A percentile compares a stretch with the other conserved stretches of the same genome.
Conservation (phyloP, 805 yeast species). For the Candida cerambycidarum region DNA sequence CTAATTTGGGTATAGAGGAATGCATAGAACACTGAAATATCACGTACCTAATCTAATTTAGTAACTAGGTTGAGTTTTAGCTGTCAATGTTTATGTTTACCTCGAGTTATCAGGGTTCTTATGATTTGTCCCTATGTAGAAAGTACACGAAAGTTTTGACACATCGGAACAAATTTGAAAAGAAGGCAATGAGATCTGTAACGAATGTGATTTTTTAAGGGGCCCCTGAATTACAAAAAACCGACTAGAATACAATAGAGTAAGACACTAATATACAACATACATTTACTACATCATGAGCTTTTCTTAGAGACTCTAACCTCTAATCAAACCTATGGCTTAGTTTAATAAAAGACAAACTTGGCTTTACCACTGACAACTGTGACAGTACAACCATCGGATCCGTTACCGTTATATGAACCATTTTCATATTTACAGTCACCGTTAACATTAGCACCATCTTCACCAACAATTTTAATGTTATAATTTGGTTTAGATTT, state of each 20-base stretch:
- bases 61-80: too few species aligned
- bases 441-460: constrained; percentile 57
- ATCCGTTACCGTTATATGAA: constrained; percentile 57
- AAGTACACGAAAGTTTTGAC: constrained; percentile 2
- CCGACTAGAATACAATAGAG: neutral
- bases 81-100: constrained; percentile 3
- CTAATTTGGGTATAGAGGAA: too few species aligned
- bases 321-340: neutral
- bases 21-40: too few species aligned
- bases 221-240: too few species aligned
- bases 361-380: constrained; percentile 60
- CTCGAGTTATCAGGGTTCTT: neutral
- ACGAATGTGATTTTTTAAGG: too few species aligned
- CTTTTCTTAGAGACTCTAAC: neutral
- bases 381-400: constrained; percentile 80
- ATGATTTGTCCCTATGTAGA: neutral
- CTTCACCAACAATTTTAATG: constrained; percentile 66
- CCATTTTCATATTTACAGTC: constrained; percentile 82
- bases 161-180: constrained; percentile 3
- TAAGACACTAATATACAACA: neutral
- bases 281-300: constrained; percentile 3
- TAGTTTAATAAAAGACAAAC: constrained; percentile 43
- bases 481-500: constrained; percentile 54
- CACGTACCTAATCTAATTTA: too few species aligned
- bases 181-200: neutral